Evolutionary conservation across 1,284 basidiomycete genomes (phyloP), one percentile per base, ranked within the genome.

Genomic region (Trametes pubescens): DNA sequence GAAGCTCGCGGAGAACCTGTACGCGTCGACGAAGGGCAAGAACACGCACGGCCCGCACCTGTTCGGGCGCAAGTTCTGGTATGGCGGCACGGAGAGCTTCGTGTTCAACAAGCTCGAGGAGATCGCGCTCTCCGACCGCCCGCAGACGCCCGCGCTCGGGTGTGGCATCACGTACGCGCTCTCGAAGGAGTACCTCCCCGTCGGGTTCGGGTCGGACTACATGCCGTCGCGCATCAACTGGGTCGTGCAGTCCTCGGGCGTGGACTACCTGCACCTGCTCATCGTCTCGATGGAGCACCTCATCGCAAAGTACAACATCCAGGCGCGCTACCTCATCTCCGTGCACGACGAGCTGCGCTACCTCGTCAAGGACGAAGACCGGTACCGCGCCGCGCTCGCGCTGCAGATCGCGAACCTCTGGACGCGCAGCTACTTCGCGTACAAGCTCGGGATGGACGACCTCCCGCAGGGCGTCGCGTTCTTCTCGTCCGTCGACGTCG

Each of bases 21-120:
- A 99, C 77, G 86, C 91, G 29, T 93, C 93, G 22, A 99, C 98
- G 9, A 99, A 99, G 77, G 98, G 98, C 10, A 89, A 90, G 73
- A 95, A 94, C 71, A 91, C 91, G 0, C 87, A 90, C 68, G 83
- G 90, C 21, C 75, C 75, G 0, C 88, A 91, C 67, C 79, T 90
- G 11, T 93, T 93, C 73, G 85, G 83, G 11, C 84, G 89, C 69
- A 93, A 93, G 73, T 95, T 99, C 74, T 99, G 98, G 97, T 96
- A 92, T 75, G 97, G 97, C 14, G 98, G 98, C 4, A 94, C 94
- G 7, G 98, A 99, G 81, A 96, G 93, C 71, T 98, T 89, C 73
- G 87, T 99, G n/a, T 99, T 99, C 87, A 99, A 99, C 84, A 98
- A 97, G 77, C 86, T 99, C 48, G 98, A 99, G 78, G 89, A 94